A percentile compares a stretch with the other conserved stretches of the same genome.
These are phyloP conservation scores for Fusarium pseudonygamai DNA, from an alignment of 2,329 filamentous ascomycete species.

Conservation along the genomic window DNA sequence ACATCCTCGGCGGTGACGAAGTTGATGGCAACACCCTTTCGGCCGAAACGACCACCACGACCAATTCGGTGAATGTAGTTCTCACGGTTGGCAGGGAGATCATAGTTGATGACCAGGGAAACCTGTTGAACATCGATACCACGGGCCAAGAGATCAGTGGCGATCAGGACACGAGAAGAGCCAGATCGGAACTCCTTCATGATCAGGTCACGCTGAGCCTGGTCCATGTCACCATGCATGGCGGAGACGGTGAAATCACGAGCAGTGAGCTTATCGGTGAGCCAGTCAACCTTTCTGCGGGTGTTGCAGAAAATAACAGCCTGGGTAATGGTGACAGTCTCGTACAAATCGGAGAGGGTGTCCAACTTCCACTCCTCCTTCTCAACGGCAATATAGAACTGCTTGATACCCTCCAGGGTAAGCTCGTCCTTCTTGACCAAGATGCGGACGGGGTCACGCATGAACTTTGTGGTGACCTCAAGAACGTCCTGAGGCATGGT, in stretches of 20 bases:
- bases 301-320: constrained; percentile 99
- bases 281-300: constrained; percentile 99
- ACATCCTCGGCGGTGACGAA: constrained; percentile 99
- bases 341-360: constrained; percentile 97
- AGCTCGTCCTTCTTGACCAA: constrained; percentile 99
- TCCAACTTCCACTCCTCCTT: constrained; percentile 99
- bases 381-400: constrained; percentile 99
- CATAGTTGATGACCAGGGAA: constrained; percentile 99
- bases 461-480: constrained; percentile 99
- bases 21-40: constrained; percentile 99
- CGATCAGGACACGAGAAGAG: constrained; percentile 97
- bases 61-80: constrained; percentile 99
- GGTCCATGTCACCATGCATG: constrained; percentile 99
- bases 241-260: constrained; percentile 99
- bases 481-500: constrained; percentile 99
- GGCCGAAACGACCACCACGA: constrained; percentile 99
- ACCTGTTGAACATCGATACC: constrained; percentile 99
- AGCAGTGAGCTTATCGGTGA: constrained; percentile 98
- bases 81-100: constrained; percentile 97
- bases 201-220: constrained; percentile 96
- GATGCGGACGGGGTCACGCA: constrained; percentile 98
- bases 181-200: constrained; percentile 99
- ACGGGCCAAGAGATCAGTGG: constrained; percentile 96
- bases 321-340: constrained; percentile 99
- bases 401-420: constrained; percentile 99